Conservation (phyloP, 805 yeast genomes). For the Kazachstania psychrophila region DNA sequence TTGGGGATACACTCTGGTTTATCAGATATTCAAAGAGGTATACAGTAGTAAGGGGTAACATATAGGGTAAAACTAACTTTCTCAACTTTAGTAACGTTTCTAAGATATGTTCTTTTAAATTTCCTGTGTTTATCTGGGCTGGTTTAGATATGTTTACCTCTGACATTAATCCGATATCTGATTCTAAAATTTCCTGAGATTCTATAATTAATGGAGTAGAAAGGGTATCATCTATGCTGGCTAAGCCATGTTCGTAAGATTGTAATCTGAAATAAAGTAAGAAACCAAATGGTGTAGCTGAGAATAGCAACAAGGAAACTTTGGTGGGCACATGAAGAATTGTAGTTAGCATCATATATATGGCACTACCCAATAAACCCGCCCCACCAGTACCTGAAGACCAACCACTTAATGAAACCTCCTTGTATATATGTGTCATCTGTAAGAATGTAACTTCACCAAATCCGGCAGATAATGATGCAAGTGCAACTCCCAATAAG, state of each 20-base stretch:
- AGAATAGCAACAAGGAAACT: constrained; percentile 48
- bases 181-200: neutral
- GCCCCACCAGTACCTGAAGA: constrained; percentile 96
- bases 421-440: constrained; percentile 66
- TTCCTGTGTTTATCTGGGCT: neutral
- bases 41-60: constrained; percentile 77
- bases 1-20: constrained; percentile 88
- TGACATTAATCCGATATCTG: neutral
- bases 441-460: constrained; percentile 88
- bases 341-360: constrained; percentile 64
- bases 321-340: constrained; percentile 48
- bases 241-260: neutral
- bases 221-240: neutral
- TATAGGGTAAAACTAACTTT: constrained; percentile 51
- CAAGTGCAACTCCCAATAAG: constrained; percentile 63
- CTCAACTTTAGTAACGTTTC: constrained; percentile 29
- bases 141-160: neutral
- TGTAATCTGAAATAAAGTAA: constrained; percentile 30
- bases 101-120: constrained; percentile 11
- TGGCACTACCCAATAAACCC: constrained; percentile 74
- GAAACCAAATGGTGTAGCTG: constrained; percentile 47
- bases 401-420: constrained; percentile 69
- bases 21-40: constrained; percentile 81
- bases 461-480: constrained; percentile 77
- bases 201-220: neutral